phyloP scores from a whole-genome alignment of 1,139 yeast species.

The Blastobotrys apis region DNA sequence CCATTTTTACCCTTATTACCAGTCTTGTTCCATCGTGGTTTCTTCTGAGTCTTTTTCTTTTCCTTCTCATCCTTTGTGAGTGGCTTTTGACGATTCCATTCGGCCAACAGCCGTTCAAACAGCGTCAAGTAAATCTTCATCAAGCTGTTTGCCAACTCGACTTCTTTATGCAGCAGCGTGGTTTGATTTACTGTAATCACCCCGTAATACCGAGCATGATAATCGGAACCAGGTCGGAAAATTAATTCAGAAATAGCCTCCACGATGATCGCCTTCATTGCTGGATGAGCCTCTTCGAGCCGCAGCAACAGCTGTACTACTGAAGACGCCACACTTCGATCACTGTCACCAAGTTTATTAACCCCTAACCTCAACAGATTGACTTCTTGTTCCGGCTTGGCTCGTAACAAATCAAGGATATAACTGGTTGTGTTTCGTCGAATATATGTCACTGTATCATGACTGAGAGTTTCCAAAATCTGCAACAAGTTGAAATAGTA shows the following conservation, averaged over 20 bases:
- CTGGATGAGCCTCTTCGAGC: conserved; percentile 89
- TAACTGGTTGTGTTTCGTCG: conserved; percentile 73
- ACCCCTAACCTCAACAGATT: conserved; percentile 84
- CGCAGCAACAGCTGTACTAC: conserved; percentile 78
- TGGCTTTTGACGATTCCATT: conserved; percentile 51
- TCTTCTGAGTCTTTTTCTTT: conserved; percentile 42
- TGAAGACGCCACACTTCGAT: conserved; percentile 85
- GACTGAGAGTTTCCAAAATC: conserved; percentile 69
- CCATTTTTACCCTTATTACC: conserved; percentile 61
- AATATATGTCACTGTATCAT: conserved; percentile 90
- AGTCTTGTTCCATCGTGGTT: conserved; percentile 37
- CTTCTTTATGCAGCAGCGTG: conserved; percentile 72
- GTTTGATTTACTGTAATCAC: conserved; percentile 89
- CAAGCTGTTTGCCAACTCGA: conserved; percentile 71
- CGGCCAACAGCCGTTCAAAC: conserved; percentile 76
- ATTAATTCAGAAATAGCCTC: conserved; percentile 78
- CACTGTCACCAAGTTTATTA: conserved; percentile 89
- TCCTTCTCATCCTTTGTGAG: conserved; percentile 33
- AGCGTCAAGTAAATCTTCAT: conserved; percentile 81
- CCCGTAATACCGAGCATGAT: conserved; percentile 85
- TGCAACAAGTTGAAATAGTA: conserved; percentile 66
- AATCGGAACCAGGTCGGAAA: conserved; percentile 71
- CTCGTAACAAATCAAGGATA: conserved; percentile 70
- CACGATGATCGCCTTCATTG: conserved; percentile 79
- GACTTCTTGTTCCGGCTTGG: conserved; percentile 96